Conservation (phyloP, 2,329 filamentous ascomycete genomes). For the Fusarium continuum region DNA sequence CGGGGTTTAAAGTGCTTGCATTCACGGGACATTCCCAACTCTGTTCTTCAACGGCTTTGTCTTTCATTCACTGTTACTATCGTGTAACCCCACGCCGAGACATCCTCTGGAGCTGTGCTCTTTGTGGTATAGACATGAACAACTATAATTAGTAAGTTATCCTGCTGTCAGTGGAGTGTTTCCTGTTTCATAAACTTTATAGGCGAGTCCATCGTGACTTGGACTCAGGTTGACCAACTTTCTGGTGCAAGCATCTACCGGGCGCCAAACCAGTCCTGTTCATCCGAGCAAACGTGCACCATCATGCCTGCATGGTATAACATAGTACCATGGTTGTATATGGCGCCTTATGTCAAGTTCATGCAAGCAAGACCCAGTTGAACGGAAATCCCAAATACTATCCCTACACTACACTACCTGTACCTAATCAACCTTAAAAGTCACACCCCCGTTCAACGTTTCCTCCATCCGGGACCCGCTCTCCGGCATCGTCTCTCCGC, state of each 20-base stretch:
- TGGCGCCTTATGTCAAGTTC: not conserved
- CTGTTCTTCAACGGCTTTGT: not conserved
- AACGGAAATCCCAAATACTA: not conserved
- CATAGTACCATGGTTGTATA: not conserved
- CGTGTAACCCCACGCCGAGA: not conserved
- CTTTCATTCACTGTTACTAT: not conserved
- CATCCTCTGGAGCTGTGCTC: not conserved
- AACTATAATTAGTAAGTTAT: too few relatives aligned
- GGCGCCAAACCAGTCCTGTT: not conserved
- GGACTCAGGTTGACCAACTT: too few relatives aligned
- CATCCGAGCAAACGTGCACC: constrained; percentile 1
- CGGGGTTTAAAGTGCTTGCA: constrained; percentile 44
- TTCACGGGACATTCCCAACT: constrained; percentile 5
- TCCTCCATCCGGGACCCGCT: constrained; percentile 27
- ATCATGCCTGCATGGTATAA: not conserved
- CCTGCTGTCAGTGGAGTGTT: not conserved
- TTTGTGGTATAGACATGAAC: too few relatives aligned
- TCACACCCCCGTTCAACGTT: constrained; percentile 4
- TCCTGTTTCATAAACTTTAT: too few relatives aligned
- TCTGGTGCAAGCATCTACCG: constrained; percentile 24
- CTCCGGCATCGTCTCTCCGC: not conserved
- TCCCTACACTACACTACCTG: not conserved
- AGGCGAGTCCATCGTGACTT: constrained; percentile 8
- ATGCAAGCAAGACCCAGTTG: not conserved
- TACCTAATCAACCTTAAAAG: constrained; percentile 11